Percentiles rank a stretch among this genome's conserved stretches.
Evolutionary conservation across 2,329 filamentous ascomycete genomes (phyloP).

Genomic region (Scytalidium lignicola): DNA sequence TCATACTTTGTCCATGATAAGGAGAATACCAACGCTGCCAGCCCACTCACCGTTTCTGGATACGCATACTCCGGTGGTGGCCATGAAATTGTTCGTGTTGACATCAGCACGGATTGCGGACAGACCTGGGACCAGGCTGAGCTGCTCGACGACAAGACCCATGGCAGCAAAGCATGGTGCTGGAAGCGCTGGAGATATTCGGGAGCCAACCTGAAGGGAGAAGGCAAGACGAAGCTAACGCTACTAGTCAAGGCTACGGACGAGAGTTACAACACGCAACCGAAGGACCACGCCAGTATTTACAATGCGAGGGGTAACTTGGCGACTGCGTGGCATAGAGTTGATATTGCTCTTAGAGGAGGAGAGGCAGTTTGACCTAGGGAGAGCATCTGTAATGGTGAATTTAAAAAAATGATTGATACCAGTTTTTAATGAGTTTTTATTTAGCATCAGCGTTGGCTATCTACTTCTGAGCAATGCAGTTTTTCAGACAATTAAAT

Average conservation of each 20-base stretch:
- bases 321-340: conserved; percentile 62
- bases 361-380: no score
- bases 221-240: conserved; percentile 35
- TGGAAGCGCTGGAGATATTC: conserved; percentile 60
- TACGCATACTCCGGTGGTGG: conserved; percentile 47
- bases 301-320: conserved; percentile 62
- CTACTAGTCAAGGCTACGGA: conserved; percentile 63
- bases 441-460: no score
- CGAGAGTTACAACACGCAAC: conserved; percentile 62
- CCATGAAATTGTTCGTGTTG: conserved; percentile 43
- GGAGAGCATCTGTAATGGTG: no score
- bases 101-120: conserved; percentile 42
- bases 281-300: conserved; percentile 52
- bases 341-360: conserved; percentile 23
- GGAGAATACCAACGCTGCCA: conserved; percentile 20
- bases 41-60: conserved; percentile 37
- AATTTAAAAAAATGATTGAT: no score
- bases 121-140: conserved; percentile 52
- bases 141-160: conserved; percentile 45
- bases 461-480: no score
- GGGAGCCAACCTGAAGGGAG: conserved; percentile 13
- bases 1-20: conserved; percentile 26
- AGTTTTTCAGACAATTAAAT: no score
- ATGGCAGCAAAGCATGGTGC: conserved; percentile 51
- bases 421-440: no score